Base-by-base conservation (phyloP, 805 yeast species). In the Priceomyces carsonii region DNA sequence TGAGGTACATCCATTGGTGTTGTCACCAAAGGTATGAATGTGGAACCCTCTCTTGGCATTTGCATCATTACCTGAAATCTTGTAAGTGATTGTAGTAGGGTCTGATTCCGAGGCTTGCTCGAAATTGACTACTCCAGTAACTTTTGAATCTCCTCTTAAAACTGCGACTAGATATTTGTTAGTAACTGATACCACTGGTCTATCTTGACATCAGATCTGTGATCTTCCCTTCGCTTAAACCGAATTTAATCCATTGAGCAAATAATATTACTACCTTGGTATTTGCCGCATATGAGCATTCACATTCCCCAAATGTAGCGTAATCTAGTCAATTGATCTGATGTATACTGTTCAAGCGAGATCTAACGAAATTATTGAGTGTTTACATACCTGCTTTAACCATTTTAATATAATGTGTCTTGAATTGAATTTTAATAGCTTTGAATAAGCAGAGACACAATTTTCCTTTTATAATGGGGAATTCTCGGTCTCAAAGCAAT, bases 1-100 rank as follows among this genome's bases (percentile, higher is more conserved):
- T 49, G 96, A 86, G 42, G 96, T 91, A 74, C 99, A 93, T 50
- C 99, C 99, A 66, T 93, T 93, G 70, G 99, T 88, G 81, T 87
- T 88, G 75, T 93, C 99, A 73, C 99, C 99, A 58, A 93, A 93
- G 61, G 87, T 84, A 71, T 93, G 99, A 61, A 93, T 73, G 77
- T 93, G 99, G 96, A 93, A 91, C 35, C 99, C 99, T 69, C 95
- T 82, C 61, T 76, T 71, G 33, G 96, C 91, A 57, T 86, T 83
- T 43, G 97, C 73, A 48, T 79, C 82, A 69, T 89, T 87, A 63
- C 99, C 99, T 39, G 79, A 57, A 60, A 93, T 85, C 56, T 91
- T 95, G 81, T 88, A 93, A 15, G 89, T 52, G 51, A 93, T 76
- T 30, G 87, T 83, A 58, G 95, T 87, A 65, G 95, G 95, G 24